A percentile compares a stretch with the other conserved stretches of the same genome.
Evolutionary conservation across 1,139 yeast species (phyloP).

Genomic region (Tardiomyces blankii): DNA sequence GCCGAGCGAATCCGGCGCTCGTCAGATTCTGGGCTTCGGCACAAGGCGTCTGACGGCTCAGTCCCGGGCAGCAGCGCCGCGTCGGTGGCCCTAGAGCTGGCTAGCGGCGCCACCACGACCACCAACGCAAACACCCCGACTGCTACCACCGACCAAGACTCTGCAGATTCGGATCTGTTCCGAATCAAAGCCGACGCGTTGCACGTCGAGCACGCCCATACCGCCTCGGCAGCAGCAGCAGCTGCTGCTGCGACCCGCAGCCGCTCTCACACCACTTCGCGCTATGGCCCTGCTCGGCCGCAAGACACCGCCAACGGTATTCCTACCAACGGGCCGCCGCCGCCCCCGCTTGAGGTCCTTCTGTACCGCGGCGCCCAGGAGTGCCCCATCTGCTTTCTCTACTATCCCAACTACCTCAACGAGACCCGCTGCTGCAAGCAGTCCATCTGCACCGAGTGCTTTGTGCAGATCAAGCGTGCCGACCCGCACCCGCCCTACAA

Average conservation of each 20-base stretch:
- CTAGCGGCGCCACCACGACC: no score
- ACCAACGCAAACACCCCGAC: background rate
- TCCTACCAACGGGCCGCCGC: slow-evolving; percentile 2
- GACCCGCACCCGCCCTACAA: slow-evolving; percentile 97
- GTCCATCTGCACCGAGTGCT: slow-evolving; percentile 92
- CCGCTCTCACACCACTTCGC: slow-evolving; percentile 5
- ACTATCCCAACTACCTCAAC: slow-evolving; percentile 70
- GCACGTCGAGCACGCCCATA: slow-evolving; percentile 7
- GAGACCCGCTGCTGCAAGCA: slow-evolving; percentile 85
- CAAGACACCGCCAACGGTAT: slow-evolving; percentile 2
- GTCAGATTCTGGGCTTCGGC: no score
- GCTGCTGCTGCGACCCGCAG: slow-evolving; percentile 6
- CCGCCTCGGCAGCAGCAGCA: slow-evolving; percentile 1
- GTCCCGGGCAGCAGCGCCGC: no score
- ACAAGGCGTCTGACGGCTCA: no score
- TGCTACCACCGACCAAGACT: background rate
- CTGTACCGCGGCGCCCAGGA: slow-evolving; percentile 62
- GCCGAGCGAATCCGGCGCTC: no score
- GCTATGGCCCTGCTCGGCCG: slow-evolving; percentile 6
- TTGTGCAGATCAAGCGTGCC: slow-evolving; percentile 84
- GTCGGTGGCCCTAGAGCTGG: no score
- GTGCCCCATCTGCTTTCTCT: slow-evolving; percentile 91
- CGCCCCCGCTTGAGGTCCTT: slow-evolving; percentile 24
- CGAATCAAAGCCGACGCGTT: slow-evolving; percentile 7
- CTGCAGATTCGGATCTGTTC: background rate